A percentile compares a stretch with the other conserved stretches of the same genome.
Conservation (phyloP, 768 basidiomycete genomes). For the Suillus spraguei region DNA sequence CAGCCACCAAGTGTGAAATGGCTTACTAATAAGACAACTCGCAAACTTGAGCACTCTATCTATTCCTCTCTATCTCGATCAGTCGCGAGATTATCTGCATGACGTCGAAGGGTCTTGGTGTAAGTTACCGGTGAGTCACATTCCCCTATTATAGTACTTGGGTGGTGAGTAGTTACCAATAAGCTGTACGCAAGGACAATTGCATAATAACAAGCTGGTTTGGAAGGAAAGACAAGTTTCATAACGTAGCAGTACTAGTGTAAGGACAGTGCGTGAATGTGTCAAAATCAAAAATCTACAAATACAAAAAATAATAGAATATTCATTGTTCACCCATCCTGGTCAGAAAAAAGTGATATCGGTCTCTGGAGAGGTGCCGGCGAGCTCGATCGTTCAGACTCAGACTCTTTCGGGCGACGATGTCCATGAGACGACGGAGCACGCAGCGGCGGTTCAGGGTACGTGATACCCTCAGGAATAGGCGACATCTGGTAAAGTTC, state of each 20-base stretch:
- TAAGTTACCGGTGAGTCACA: not conserved
- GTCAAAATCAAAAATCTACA: not conserved
- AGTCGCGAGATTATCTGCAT: not conserved
- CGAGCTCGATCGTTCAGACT: slow-evolving; percentile 22
- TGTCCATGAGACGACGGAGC: slow-evolving; percentile 26
- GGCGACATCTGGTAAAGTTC: slow-evolving; percentile 29
- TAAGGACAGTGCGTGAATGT: not conserved
- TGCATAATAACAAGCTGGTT: not conserved
- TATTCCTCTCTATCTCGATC: slow-evolving; percentile 2
- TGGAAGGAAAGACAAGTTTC: not conserved
- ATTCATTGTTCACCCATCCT: not conserved
- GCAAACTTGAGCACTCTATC: not conserved
- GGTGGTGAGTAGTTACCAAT: not conserved
- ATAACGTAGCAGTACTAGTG: not conserved
- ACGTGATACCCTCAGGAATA: slow-evolving; percentile 28
- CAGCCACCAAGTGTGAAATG: not conserved
- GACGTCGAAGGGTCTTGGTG: not conserved
- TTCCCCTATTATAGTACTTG: not conserved
- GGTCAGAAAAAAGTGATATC: slow-evolving; percentile 30
- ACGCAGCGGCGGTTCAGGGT: slow-evolving; percentile 29
- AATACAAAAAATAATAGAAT: not conserved
- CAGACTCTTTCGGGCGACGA: slow-evolving; percentile 15
- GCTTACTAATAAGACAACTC: not conserved
- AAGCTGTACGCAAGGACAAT: not conserved
- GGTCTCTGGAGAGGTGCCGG: slow-evolving; percentile 33